Percentiles rank a stretch among this genome's conserved stretches.
Conservation (phyloP, 1,284 basidiomycete genomes). For the Ceratobasidium sp. region DNA sequence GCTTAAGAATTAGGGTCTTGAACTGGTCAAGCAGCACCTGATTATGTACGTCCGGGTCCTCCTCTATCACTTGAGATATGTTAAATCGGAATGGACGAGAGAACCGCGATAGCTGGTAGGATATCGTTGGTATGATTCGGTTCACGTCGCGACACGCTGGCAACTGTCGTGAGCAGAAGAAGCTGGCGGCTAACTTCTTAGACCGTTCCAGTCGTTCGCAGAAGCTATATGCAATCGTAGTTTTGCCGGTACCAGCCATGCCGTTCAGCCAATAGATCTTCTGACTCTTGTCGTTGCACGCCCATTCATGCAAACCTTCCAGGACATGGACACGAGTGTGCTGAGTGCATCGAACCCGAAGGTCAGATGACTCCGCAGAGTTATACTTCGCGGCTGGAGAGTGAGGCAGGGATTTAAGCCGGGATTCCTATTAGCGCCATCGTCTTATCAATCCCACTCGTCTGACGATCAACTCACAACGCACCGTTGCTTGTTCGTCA, state of each 20-base stretch:
- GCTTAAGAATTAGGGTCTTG: background rate
- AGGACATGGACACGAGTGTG: background rate
- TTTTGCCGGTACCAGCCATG: background rate
- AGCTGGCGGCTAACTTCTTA: background rate
- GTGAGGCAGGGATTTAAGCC: background rate
- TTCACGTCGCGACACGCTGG: background rate
- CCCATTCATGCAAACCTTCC: background rate
- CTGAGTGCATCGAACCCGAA: background rate
- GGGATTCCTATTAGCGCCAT: background rate
- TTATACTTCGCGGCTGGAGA: background rate
- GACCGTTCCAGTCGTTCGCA: background rate
- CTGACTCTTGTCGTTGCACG: background rate
- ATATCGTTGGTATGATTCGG: background rate
- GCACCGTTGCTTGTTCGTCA: too few relatives aligned
- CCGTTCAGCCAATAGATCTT: too few relatives aligned
- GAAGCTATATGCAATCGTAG: constrained; percentile 8
- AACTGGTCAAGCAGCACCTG: background rate
- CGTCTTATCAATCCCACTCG: too few relatives aligned
- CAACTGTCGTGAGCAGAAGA: background rate
- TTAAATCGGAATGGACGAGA: background rate
- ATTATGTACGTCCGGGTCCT: background rate
- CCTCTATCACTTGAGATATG: background rate
- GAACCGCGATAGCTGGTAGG: background rate
- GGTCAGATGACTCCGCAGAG: background rate
- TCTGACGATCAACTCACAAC: too few relatives aligned